A percentile compares a stretch with the other conserved stretches of the same genome.
phyloP scores from a whole-genome alignment of 2,329 filamentous ascomycete genomes.

The Arthrobotrys pseudoclavata region DNA sequence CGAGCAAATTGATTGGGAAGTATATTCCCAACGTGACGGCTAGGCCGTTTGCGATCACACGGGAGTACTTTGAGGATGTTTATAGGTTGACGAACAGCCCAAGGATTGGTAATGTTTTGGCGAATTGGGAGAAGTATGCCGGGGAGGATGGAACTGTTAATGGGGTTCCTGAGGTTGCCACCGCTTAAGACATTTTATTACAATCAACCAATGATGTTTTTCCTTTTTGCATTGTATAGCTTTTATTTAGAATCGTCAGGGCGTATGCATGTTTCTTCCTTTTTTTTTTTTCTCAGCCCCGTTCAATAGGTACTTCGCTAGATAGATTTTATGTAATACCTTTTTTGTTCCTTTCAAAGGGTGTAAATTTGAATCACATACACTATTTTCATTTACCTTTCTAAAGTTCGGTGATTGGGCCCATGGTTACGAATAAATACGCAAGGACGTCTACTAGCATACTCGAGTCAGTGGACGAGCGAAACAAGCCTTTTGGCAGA shows the following conservation, averaged over 20 bases:
- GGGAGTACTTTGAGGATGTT: slow-evolving; percentile 99
- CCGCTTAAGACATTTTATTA: slow-evolving; percentile 24
- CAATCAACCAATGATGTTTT: too few relatives aligned
- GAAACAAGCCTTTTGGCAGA: slow-evolving; percentile 5
- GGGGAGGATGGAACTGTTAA: slow-evolving; percentile 62
- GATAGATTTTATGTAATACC: slow-evolving; percentile 12
- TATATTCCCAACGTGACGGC: slow-evolving; percentile 99
- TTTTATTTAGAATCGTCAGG: neutral
- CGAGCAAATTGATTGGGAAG: slow-evolving; percentile 95
- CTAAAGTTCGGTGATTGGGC: neutral
- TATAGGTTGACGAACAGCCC: slow-evolving; percentile 90
- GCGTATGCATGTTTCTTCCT: neutral
- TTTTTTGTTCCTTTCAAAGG: neutral
- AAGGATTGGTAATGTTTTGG: slow-evolving; percentile 82
- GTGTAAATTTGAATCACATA: neutral
- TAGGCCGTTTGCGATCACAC: slow-evolving; percentile 92
- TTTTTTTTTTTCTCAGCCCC: neutral
- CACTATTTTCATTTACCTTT: neutral
- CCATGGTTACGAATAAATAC: neutral
- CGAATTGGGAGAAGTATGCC: slow-evolving; percentile 84
- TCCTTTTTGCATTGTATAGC: neutral
- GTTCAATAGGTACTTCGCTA: neutral
- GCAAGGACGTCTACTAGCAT: neutral
- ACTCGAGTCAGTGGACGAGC: slow-evolving; percentile 1
- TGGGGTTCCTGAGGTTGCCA: slow-evolving; percentile 20